Base-by-base conservation (phyloP, 2,329 filamentous ascomycete genomes). In the Colletotrichum sp. region DNA sequence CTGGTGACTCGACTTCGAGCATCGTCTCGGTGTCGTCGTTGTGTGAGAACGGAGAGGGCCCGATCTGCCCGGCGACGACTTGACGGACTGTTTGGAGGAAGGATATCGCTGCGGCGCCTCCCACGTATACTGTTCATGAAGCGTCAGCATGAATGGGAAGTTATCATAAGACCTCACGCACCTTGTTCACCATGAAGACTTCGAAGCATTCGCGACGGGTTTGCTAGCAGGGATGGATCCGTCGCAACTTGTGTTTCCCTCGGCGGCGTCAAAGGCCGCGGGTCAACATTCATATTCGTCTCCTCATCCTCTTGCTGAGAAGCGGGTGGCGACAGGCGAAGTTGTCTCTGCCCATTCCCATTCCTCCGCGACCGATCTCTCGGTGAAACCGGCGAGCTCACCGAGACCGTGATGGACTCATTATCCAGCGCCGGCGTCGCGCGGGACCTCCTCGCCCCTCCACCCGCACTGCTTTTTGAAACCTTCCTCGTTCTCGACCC, bases 101-200 rank as follows among this genome's bases (percentile, higher is more conserved):
- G 6, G 43, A 52, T 52, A 52, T 52, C 4, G 43, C 43, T 24
- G 43, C 43, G 6, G 43, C 43, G 3, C 43, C 43, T 52, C 43
- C 43, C 12, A 52, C 43, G n/a, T 52, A 52, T 1, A 52, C 43
- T 52, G 6, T 7, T 13, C 43, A 14, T 52, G 3, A 48, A 48
- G 43, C 43, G n/a, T 52, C 4, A 52, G 43, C 0, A 52, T 1
- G 43, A 0, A 13, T 1, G 0, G 12, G 10, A 24, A 52, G 10
- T 1, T 13, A 13, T 7, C 3, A 13, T 3, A 3, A 52, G n/a
- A 13, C 3, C 6, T 21, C n/a, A 52, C 43, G 6, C 43, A 52
- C 43, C 43, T 21, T 52, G 43, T 52, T 52, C 43, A 52, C 43
- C 43, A 1, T 52, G 43, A 4, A 52, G 43, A 13, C 43, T 52